phyloP scores from a whole-genome alignment of 208 protist species.

The Acanthamoeba culbertsoni region DNA sequence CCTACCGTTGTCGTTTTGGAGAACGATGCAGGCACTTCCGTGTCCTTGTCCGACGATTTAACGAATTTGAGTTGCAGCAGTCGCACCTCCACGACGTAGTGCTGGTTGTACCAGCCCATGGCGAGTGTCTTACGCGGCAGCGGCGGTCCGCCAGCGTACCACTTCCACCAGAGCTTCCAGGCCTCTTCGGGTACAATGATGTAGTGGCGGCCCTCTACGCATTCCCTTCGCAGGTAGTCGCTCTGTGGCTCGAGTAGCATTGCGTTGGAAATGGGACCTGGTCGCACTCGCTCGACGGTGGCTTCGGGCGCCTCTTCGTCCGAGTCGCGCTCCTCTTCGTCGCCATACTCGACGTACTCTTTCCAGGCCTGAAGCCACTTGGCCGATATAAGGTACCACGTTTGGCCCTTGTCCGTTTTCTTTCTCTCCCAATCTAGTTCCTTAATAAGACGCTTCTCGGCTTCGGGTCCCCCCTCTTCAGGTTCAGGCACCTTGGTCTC shows the following conservation, averaged over 20 bases:
- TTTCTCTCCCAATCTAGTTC: constrained; percentile 15
- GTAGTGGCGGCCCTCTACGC: background rate
- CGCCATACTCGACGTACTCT: background rate
- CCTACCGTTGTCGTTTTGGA: constrained; percentile 18
- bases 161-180: constrained; percentile 25
- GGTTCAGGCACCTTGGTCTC: background rate
- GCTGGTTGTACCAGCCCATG: background rate
- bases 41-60: background rate
- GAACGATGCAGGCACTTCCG: constrained; percentile 6
- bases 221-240: background rate
- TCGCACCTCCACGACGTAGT: constrained; percentile 46
- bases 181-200: background rate
- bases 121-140: background rate
- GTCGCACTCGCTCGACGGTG: background rate
- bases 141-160: constrained; percentile 44
- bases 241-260: constrained; percentile 25
- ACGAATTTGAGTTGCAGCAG: constrained; percentile 44
- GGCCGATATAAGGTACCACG: constrained; percentile 25
- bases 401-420: background rate
- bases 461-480: background rate
- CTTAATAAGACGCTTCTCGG: constrained; percentile 20
- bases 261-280: constrained; percentile 31
- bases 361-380: constrained; percentile 52
- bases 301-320: background rate
- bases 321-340: background rate